Evolutionary conservation across 345 rosid species (phyloP).

Genomic region (Odontarrhena argentea): DNA sequence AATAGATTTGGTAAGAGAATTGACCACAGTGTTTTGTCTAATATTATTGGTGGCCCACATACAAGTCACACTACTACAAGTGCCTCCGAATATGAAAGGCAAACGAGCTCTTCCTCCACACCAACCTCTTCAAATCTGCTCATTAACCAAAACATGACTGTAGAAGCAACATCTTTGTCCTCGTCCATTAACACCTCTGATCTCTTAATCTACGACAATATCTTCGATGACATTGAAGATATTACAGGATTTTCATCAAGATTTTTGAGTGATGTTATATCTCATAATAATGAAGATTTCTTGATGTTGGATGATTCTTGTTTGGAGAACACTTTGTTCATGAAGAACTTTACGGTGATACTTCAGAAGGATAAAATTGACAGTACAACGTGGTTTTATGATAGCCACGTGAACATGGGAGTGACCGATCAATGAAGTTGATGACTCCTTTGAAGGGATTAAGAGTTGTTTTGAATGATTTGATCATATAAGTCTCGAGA

Average conservation of each 20-base stretch:
- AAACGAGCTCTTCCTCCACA: slow-evolving; percentile 29
- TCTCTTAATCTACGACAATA: slow-evolving; percentile 1
- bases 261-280: slow-evolving; percentile 16
- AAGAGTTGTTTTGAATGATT: slow-evolving; percentile 24
- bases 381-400: slow-evolving; percentile 1
- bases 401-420: background rate
- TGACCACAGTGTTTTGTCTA: slow-evolving; percentile 33
- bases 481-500: background rate
- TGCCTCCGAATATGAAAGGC: slow-evolving; percentile 27
- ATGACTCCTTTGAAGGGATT: slow-evolving; percentile 26
- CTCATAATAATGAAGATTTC: slow-evolving; percentile 30
- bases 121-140: slow-evolving; percentile 18
- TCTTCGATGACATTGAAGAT: slow-evolving; percentile 27
- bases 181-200: slow-evolving; percentile 23
- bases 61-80: slow-evolving; percentile 21
- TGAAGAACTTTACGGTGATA: slow-evolving; percentile 35
- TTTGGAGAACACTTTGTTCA: slow-evolving; percentile 32
- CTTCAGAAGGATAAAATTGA: slow-evolving; percentile 25
- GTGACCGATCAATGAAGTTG: slow-evolving; percentile 25
- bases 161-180: slow-evolving; percentile 30
- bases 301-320: slow-evolving; percentile 31
- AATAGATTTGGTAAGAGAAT: slow-evolving; percentile 39
- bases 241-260: slow-evolving; percentile 30
- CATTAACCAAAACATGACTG: background rate
- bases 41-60: slow-evolving; percentile 35